Conservation (phyloP, 306 rosid species). For the Astragalus glycyphyllos region DNA sequence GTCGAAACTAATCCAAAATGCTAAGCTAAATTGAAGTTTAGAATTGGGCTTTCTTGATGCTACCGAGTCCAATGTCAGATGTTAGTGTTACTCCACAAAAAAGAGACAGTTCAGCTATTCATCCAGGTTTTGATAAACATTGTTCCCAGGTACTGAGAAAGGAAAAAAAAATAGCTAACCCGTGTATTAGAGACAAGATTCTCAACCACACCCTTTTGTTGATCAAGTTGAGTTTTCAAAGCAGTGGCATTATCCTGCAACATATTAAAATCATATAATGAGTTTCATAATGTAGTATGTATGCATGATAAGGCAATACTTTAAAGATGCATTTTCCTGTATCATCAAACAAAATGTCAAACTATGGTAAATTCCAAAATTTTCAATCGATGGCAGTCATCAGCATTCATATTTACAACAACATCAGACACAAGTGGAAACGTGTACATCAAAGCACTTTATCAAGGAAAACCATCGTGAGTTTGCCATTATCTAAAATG, state of each 20-base stretch:
- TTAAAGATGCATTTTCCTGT: conserved; percentile 37
- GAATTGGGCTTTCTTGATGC: conserved; percentile 9
- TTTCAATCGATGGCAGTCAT: conserved; percentile 17
- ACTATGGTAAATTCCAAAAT: conserved; percentile 25
- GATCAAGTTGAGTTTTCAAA: conserved; percentile 93
- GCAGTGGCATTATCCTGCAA: conserved; percentile 93
- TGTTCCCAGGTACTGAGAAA: conserved; percentile 21
- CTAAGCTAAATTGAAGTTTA: conserved; percentile 10
- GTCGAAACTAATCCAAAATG: conserved; percentile 31
- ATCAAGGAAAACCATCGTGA: conserved; percentile 16
- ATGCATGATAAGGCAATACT: conserved; percentile 27
- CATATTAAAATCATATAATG: conserved; percentile 33
- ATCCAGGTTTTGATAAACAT: conserved; percentile 7
- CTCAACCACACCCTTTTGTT: conserved; percentile 91
- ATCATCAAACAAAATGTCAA: conserved; percentile 34
- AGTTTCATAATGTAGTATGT: conserved; percentile 14
- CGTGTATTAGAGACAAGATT: conserved; percentile 92
- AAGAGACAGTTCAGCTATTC: conserved; percentile 27
- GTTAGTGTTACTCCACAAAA: conserved; percentile 26
- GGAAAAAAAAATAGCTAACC: conserved; percentile 53
- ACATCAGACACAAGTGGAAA: conserved; percentile 22
- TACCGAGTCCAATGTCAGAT: neutral
- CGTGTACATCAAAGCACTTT: conserved; percentile 20
- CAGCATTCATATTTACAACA: conserved; percentile 24
- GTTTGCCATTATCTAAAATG: conserved; percentile 16